Percentiles rank a stretch among this genome's conserved stretches.
These are phyloP conservation scores for Tricholoma sp. DNA, from an alignment of 768 basidiomycete species.

Conservation along the genomic window DNA sequence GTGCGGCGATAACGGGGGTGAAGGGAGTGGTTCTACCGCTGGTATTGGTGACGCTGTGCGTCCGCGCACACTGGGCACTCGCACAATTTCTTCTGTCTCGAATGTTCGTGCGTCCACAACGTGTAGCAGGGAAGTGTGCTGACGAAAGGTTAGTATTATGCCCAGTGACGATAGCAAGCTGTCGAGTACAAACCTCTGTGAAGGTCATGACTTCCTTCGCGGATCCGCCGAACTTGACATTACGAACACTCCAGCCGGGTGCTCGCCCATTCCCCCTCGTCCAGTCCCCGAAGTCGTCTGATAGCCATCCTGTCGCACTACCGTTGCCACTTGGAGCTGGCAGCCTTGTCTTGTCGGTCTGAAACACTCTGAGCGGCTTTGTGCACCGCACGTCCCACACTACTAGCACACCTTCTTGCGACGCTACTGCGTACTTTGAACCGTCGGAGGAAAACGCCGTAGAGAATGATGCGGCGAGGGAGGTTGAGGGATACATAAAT, in stretches of 20 bases:
- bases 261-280: slow-evolving; percentile 48
- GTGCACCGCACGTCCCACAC: slow-evolving; percentile 81
- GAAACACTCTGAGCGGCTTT: slow-evolving; percentile 63
- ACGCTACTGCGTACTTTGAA: slow-evolving; percentile 76
- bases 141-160: slow-evolving; percentile 7
- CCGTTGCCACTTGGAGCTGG: slow-evolving; percentile 28
- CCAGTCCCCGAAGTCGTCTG: slow-evolving; percentile 69
- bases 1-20: slow-evolving; percentile 4
- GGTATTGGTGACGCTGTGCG: slow-evolving; percentile 8
- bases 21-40: background rate
- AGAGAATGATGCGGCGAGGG: slow-evolving; percentile 70
- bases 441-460: slow-evolving; percentile 76
- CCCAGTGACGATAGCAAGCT: slow-evolving; percentile 1
- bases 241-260: slow-evolving; percentile 82
- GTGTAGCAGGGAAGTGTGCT: slow-evolving; percentile 83
- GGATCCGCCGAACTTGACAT: slow-evolving; percentile 74
- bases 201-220: slow-evolving; percentile 81
- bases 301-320: slow-evolving; percentile 46
- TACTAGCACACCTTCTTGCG: slow-evolving; percentile 75
- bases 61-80: slow-evolving; percentile 40
- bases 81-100: slow-evolving; percentile 66
- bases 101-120: slow-evolving; percentile 86
- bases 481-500: slow-evolving; percentile 30
- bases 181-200: slow-evolving; percentile 63
- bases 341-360: slow-evolving; percentile 44